phyloP scores from a whole-genome alignment of 768 basidiomycete genomes.

The Trametes cinnabarina region DNA sequence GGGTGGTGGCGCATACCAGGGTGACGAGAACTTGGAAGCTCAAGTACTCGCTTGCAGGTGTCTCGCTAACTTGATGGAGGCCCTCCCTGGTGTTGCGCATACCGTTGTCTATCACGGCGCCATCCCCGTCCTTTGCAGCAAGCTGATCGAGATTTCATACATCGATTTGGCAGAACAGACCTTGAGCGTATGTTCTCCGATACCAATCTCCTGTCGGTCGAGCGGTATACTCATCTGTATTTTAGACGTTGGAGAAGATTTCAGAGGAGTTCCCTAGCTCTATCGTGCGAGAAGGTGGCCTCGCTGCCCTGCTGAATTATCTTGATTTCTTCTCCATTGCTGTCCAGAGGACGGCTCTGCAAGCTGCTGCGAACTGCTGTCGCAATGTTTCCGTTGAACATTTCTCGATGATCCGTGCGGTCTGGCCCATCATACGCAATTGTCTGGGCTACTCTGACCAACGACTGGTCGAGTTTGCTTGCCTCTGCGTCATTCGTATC shows the following conservation, averaged over 20 bases:
- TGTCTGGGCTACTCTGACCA: conserved; percentile 92
- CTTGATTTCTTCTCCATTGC: conserved; percentile 99
- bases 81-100: conserved; percentile 96
- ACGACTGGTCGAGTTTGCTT: conserved; percentile 95
- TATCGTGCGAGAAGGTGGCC: conserved; percentile 93
- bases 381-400: conserved; percentile 87
- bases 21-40: conserved; percentile 87
- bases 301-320: conserved; percentile 89
- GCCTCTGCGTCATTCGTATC: conserved; percentile 90
- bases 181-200: conserved; percentile 70
- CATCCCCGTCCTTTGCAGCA: conserved; percentile 95
- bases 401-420: conserved; percentile 83
- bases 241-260: conserved; percentile 94
- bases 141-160: conserved; percentile 94
- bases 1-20: conserved; percentile 59
- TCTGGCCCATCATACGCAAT: conserved; percentile 91
- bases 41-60: conserved; percentile 96
- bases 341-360: conserved; percentile 93
- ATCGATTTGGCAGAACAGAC: conserved; percentile 99
- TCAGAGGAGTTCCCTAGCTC: conserved; percentile 96
- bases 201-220: conserved; percentile 14
- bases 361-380: conserved; percentile 96
- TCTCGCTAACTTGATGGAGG: conserved; percentile 97
- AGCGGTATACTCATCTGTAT: conserved; percentile 18
- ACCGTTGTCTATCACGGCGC: conserved; percentile 98